A percentile compares a stretch with the other conserved stretches of the same genome.
Evolutionary conservation across 805 yeast species (phyloP).

Genomic region (Candida methanosorbosa): DNA sequence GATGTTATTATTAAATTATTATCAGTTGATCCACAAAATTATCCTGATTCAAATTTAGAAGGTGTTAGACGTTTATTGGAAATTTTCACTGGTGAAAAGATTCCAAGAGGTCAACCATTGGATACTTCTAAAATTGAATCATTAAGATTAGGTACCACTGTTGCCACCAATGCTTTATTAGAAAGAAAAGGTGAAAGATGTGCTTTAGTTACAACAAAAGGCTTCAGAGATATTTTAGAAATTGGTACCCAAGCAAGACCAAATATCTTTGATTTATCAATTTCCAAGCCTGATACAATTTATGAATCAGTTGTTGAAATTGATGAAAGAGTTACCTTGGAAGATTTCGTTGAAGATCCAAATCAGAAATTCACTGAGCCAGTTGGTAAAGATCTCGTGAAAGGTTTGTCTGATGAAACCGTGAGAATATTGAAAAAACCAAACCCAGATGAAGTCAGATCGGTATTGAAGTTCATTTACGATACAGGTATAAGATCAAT

Average conservation of each 20-base stretch:
- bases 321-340: constrained; percentile 85
- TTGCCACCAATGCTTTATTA: constrained; percentile 89
- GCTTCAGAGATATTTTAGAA: constrained; percentile 71
- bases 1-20: constrained; percentile 70
- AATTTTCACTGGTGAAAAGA: constrained; percentile 38
- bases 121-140: constrained; percentile 57
- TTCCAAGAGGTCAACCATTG: constrained; percentile 52
- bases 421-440: constrained; percentile 50
- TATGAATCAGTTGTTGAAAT: constrained; percentile 74
- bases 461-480: constrained; percentile 35
- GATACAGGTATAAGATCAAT: constrained; percentile 56
- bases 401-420: constrained; percentile 63
- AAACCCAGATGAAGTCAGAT: constrained; percentile 31
- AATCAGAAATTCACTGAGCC: constrained; percentile 14
- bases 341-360: constrained; percentile 73
- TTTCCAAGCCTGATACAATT: constrained; percentile 60
- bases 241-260: constrained; percentile 95
- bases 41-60: constrained; percentile 86
- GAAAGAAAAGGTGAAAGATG: constrained; percentile 90
- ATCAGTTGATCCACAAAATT: constrained; percentile 84
- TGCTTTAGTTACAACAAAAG: constrained; percentile 79
- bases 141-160: constrained; percentile 88
- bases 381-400: constrained; percentile 28
- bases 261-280: constrained; percentile 74
- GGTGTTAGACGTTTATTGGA: constrained; percentile 79